Percentiles rank a stretch among this genome's conserved stretches.
Evolutionary conservation across 2,329 filamentous ascomycete genomes (phyloP).

Genomic region (Ceratocystis huliohia): DNA sequence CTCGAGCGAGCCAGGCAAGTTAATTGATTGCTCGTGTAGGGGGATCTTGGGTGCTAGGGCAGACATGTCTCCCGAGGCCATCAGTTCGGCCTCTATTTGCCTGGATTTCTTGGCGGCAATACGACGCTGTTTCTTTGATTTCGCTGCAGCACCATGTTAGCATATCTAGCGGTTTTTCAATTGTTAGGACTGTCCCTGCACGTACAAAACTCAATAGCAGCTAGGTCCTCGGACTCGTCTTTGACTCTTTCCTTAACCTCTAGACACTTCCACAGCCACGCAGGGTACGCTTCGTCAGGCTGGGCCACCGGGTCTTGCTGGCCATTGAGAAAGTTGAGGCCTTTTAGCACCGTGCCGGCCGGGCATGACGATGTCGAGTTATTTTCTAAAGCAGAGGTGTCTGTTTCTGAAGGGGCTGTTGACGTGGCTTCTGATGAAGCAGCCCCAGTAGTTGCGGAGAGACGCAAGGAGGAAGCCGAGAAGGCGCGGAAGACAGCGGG

Average conservation of each 20-base stretch:
- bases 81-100: conserved; percentile 43
- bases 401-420: conserved; percentile 24
- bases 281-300: conserved; percentile 63
- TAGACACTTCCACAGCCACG: conserved; percentile 66
- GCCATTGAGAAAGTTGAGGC: conserved; percentile 67
- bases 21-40: conserved; percentile 63
- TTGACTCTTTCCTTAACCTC: conserved; percentile 45
- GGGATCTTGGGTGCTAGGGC: conserved; percentile 57
- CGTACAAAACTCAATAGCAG: conserved; percentile 70
- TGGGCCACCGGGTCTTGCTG: conserved; percentile 59
- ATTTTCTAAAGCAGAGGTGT: conserved; percentile 12
- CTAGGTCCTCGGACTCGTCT: conserved; percentile 39
- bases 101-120: conserved; percentile 54
- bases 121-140: conserved; percentile 71
- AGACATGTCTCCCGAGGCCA: conserved; percentile 53
- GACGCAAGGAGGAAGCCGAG: conserved; percentile 12
- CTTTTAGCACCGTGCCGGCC: conserved; percentile 57
- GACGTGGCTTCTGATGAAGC: neutral
- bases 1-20: conserved; percentile 46
- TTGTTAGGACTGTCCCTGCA: conserved; percentile 22
- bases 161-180: neutral
- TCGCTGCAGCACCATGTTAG: conserved; percentile 39
- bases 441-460: conserved; percentile 4
- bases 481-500: conserved; percentile 15
- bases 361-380: conserved; percentile 37